Base-by-base conservation (phyloP, 1,284 basidiomycete genomes). In the Leccinum pallidistipes region DNA sequence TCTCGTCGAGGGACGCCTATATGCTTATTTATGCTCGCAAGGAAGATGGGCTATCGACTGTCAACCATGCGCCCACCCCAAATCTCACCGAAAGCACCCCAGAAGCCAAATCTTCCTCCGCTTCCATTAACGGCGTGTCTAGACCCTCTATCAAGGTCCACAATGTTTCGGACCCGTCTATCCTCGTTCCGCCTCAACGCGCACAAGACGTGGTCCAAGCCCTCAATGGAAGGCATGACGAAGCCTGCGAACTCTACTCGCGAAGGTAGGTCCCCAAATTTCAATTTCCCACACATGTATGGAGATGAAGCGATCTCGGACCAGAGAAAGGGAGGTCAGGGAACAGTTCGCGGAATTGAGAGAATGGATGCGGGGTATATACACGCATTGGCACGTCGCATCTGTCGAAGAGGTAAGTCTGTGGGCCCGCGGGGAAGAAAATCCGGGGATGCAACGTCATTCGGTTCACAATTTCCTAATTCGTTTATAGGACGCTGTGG, bases 11-110 rank as follows among this genome's bases (percentile, higher is more conserved):
- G 73, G 92, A 95, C 67, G 93, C 92, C 27, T 97, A 97, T 76
- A 95, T 97, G 94, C 82, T 97, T 43, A 88, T 97, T 56, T 97
- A 97, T 75, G 83, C 85, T 47, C 83, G 84, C 9, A 79, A 74
- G 66, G 69, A 74, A 53, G 64, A 63, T 27, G 49, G 55, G 49
- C 59, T 57, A 43, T 14, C 62, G 56, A 58, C 57, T 31, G 55
- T 56, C 57, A 27, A 31, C 66, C 66, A 73, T 61, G 71, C 56
- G 49, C 50, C 53, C 52, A 65, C 70, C 66, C 65, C 68, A 65
- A 57, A 73, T 65, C 60, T 68, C 57, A 50, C 52, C 55, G 59
- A 68, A 45, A 55, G 60, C 63, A 71, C 69, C 64, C 62, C 55
- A 16, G 60, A 65, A 59, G 29, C 29, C 32, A 59, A 56, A 32